phyloP scores from a whole-genome alignment of 2,329 filamentous ascomycete genomes.

The Cladosporium sphaerospermum region DNA sequence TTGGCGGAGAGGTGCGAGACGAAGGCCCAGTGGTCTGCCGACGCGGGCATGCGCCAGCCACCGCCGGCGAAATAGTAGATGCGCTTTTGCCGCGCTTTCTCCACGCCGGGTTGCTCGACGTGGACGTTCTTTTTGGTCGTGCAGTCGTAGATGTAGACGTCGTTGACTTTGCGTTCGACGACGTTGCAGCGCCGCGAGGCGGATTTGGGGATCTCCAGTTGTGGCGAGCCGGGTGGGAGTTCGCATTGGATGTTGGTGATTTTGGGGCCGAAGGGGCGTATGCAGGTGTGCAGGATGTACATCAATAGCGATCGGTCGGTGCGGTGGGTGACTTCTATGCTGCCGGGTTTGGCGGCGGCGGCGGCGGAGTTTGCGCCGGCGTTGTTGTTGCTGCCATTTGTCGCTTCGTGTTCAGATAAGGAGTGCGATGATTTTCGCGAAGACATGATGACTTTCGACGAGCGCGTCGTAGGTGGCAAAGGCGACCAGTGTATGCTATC shows the following conservation, averaged over 20 bases:
- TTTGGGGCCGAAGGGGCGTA: constrained; percentile 32
- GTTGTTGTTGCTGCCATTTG: not conserved
- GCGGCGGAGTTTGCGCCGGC: not conserved
- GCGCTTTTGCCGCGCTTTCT: constrained; percentile 12
- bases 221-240: constrained; percentile 35
- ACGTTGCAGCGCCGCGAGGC: constrained; percentile 31
- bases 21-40: constrained; percentile 48
- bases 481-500: no score
- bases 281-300: constrained; percentile 32
- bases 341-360: not conserved
- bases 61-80: constrained; percentile 54
- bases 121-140: constrained; percentile 16
- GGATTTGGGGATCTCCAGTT: constrained; percentile 32
- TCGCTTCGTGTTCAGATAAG: not conserved
- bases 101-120: not conserved
- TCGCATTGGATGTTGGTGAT: constrained; percentile 30
- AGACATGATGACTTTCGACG: not conserved
- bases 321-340: constrained; percentile 32
- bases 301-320: constrained; percentile 32
- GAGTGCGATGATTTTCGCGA: not conserved
- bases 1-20: constrained; percentile 40
- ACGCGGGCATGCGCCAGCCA: constrained; percentile 49
- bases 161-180: constrained; percentile 37
- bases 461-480: no score
- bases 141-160: constrained; percentile 44